These are phyloP conservation scores for Hyaloperonospora arabidopsidis DNA, from an alignment of 352 stramenopile species.

Conservation along the genomic window DNA sequence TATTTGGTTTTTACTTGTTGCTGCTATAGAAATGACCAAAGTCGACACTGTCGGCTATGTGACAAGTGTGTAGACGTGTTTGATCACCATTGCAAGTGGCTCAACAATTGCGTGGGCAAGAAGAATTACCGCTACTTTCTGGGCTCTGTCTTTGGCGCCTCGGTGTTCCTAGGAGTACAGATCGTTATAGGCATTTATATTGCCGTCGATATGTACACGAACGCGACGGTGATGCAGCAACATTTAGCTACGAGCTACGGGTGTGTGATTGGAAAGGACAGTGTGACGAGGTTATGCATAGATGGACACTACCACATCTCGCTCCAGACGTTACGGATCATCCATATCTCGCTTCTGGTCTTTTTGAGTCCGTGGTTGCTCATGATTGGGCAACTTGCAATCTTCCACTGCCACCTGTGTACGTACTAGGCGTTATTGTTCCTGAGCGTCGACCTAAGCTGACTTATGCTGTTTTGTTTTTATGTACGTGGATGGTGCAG, in stretches of 20 bases:
- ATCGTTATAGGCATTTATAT: conserved; percentile 59
- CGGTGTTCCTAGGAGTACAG: conserved; percentile 59
- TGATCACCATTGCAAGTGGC: conserved; percentile 96
- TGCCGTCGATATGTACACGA: conserved; percentile 43
- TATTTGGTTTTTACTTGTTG: background rate
- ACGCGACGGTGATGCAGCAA: conserved; percentile 31
- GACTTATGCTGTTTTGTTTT: background rate
- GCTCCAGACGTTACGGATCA: conserved; percentile 44
- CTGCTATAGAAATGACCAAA: conserved; percentile 66
- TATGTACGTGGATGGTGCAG: conserved; percentile 19
- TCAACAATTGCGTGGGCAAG: conserved; percentile 93
- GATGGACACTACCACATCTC: conserved; percentile 50
- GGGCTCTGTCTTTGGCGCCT: conserved; percentile 55
- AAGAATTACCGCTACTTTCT: conserved; percentile 85
- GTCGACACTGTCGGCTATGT: conserved; percentile 91
- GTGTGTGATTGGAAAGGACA: conserved; percentile 41
- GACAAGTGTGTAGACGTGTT: conserved; percentile 95
- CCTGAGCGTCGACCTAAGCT: background rate
- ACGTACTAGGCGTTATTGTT: conserved; percentile 12
- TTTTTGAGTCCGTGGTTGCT: conserved; percentile 70
- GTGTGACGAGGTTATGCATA: conserved; percentile 37
- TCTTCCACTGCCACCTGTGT: conserved; percentile 85
- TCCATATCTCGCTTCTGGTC: conserved; percentile 56
- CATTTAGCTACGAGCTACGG: conserved; percentile 59
- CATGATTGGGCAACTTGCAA: conserved; percentile 65